These are phyloP conservation scores for Silene uniflora DNA, from an alignment of 148 eudicot genomes.

Conservation along the genomic window DNA sequence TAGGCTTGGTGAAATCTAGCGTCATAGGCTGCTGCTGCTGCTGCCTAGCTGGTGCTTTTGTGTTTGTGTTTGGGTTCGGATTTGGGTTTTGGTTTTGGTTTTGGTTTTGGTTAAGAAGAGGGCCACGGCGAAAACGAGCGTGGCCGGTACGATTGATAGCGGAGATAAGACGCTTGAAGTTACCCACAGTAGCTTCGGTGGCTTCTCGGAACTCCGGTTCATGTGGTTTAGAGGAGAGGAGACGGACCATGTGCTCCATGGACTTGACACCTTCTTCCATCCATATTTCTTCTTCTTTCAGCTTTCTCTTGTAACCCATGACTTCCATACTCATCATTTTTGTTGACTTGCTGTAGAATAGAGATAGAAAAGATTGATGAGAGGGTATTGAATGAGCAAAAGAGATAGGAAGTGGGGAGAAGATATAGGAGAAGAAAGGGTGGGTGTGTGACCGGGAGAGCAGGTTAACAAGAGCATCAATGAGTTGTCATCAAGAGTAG, in stretches of 20 bases:
- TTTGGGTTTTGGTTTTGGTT: too few relatives aligned
- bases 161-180: constrained; percentile 39
- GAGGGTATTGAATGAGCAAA: not conserved
- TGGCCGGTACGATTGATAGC: constrained; percentile 60
- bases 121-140: constrained; percentile 73
- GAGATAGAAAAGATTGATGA: not conserved
- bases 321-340: not conserved
- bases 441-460: constrained; percentile 28
- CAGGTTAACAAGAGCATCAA: not conserved
- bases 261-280: constrained; percentile 41
- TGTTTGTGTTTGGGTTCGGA: too few relatives aligned
- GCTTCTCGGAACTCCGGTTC: constrained; percentile 33
- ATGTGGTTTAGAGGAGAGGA: constrained; percentile 16
- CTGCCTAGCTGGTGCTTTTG: not conserved
- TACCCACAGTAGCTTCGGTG: constrained; percentile 44
- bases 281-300: constrained; percentile 28
- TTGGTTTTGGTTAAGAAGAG: constrained; percentile 12
- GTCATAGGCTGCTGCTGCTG: constrained; percentile 19
- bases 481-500: not conserved
- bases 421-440: constrained; percentile 20
- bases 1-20: constrained; percentile 40
- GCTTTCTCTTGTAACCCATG: not conserved
- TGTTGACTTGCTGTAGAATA: too few relatives aligned
- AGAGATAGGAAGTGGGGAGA: not conserved
- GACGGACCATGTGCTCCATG: constrained; percentile 43